Evolutionary conservation across 169 alveolate species (phyloP).

Genomic region (Plasmodium ovale): DNA sequence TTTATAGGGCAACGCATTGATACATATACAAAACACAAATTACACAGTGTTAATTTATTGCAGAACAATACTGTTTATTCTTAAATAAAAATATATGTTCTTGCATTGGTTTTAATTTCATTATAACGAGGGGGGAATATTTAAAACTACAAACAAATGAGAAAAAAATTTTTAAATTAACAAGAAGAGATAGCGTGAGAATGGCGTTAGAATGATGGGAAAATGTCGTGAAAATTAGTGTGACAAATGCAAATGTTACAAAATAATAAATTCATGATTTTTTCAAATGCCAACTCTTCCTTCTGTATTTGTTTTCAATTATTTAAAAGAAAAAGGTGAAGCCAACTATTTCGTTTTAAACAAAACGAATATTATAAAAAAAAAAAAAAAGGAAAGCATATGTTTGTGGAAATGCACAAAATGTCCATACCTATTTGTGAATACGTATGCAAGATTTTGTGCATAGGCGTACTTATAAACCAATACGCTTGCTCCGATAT

Average conservation of each 20-base stretch:
- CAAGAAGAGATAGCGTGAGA: not conserved
- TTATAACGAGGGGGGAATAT: not conserved
- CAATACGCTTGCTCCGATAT: too few species aligned
- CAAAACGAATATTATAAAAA: not conserved
- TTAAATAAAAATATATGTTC: conserved; percentile 12
- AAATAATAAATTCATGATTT: not conserved
- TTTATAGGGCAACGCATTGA: not conserved
- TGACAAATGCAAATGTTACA: too few species aligned
- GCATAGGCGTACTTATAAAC: too few species aligned
- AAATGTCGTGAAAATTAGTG: too few species aligned
- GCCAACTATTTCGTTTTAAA: not conserved
- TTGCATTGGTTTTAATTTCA: not conserved
- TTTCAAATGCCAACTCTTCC: not conserved
- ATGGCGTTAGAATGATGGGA: too few species aligned
- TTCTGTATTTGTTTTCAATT: not conserved
- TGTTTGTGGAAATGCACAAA: too few species aligned
- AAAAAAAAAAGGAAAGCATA: too few species aligned
- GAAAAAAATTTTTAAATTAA: not conserved
- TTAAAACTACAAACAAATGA: not conserved
- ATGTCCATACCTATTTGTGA: too few species aligned
- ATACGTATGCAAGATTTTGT: too few species aligned
- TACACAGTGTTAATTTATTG: not conserved
- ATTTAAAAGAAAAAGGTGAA: not conserved
- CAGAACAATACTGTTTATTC: conserved; percentile 10
- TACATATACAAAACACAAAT: not conserved